Evolutionary conservation across 352 stramenopile species (phyloP).

Genomic region (Pythium sukuiense): DNA sequence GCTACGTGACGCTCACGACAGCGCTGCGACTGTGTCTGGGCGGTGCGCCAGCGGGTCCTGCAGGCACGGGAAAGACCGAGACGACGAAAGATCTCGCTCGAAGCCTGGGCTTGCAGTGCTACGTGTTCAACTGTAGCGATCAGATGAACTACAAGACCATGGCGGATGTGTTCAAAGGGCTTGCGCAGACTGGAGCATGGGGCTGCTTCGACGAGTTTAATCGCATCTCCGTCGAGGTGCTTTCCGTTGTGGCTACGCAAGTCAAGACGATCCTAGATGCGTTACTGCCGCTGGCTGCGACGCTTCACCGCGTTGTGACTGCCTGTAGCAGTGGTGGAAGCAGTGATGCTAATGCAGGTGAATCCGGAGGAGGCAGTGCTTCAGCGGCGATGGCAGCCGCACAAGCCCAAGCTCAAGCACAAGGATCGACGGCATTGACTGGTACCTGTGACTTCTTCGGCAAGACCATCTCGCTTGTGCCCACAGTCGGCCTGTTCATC

Average conservation of each 20-base stretch:
- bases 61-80: conserved; percentile 87
- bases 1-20: conserved; percentile 85
- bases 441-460: conserved; percentile 91
- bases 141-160: conserved; percentile 97
- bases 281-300: conserved; percentile 28
- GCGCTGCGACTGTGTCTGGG: conserved; percentile 77
- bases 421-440: conserved; percentile 32
- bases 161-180: conserved; percentile 94
- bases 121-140: conserved; percentile 89
- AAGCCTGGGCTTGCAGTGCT: conserved; percentile 77
- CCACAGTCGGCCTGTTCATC: conserved; percentile 92
- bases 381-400: neutral
- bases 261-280: conserved; percentile 98
- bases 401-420: conserved; percentile 15
- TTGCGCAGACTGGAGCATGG: conserved; percentile 94
- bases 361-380: conserved; percentile 12
- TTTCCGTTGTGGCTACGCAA: conserved; percentile 95
- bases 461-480: conserved; percentile 79
- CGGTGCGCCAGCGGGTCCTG: conserved; percentile 73
- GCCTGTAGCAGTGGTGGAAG: conserved; percentile 24
- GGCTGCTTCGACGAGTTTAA: conserved; percentile 98
- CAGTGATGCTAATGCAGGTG: conserved; percentile 15
- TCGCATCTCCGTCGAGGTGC: conserved; percentile 95
- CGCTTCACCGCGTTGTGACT: conserved; percentile 26
- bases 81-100: conserved; percentile 82